phyloP scores from a whole-genome alignment of 176 grass and related monocot species.

The Thalia dealbata region DNA sequence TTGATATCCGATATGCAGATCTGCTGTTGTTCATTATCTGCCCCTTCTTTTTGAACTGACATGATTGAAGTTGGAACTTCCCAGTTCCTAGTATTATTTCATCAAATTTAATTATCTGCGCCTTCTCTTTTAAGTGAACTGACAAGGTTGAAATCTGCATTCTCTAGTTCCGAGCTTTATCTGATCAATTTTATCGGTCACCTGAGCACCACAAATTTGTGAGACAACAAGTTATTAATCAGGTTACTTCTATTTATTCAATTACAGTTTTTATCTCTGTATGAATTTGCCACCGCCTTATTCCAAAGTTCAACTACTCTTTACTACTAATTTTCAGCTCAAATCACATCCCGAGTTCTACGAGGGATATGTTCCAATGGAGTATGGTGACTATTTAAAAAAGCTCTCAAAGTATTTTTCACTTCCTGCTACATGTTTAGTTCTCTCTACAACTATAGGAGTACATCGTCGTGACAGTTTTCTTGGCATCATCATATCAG shows the following conservation, averaged over 20 bases:
- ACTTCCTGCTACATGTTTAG: background rate
- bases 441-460: background rate
- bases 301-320: background rate
- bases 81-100: background rate
- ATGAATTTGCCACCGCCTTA: background rate
- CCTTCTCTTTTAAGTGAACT: background rate
- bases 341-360: conserved; percentile 13
- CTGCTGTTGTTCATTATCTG: too few relatives aligned
- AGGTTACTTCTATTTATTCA: conserved; percentile 1
- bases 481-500: background rate
- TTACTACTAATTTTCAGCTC: background rate
- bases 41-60: too few relatives aligned
- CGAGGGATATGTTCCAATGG: conserved; percentile 15
- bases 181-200: conserved; percentile 16
- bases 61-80: background rate
- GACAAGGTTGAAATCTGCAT: conserved; percentile 3
- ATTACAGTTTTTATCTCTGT: too few relatives aligned
- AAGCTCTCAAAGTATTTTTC: conserved; percentile 7
- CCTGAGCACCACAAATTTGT: conserved; percentile 14
- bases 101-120: background rate
- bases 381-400: conserved; percentile 11
- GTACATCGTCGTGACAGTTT: too few relatives aligned
- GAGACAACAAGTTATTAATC: conserved; percentile 13
- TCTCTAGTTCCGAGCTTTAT: conserved; percentile 10
- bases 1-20: too few relatives aligned